Evolutionary conservation across 805 yeast species (phyloP).

Genomic region (Kodamaea kaohsiungensis): DNA sequence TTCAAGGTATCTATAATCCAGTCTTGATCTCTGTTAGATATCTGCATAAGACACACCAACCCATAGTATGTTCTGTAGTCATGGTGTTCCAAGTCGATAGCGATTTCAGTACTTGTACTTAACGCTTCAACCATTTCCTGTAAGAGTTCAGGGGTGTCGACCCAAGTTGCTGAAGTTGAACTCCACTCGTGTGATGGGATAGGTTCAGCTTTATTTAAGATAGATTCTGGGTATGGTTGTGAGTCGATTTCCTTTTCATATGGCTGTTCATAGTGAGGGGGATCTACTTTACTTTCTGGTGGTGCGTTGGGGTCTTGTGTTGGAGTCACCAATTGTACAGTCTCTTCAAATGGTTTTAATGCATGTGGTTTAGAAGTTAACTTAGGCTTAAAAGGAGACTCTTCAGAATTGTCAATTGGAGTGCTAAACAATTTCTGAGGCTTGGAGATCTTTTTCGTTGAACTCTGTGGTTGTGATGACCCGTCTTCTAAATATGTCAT

Average conservation of each 20-base stretch:
- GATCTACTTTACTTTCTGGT: constrained; percentile 23
- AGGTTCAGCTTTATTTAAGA: constrained; percentile 44
- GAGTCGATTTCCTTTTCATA: constrained; percentile 71
- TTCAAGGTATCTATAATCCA: constrained; percentile 85
- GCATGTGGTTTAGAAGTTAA: constrained; percentile 74
- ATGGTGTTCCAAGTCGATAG: constrained; percentile 96
- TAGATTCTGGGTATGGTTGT: constrained; percentile 65
- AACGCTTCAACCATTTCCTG: constrained; percentile 56
- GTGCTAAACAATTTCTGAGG: constrained; percentile 67
- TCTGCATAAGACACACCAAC: constrained; percentile 89
- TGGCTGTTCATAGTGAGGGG: constrained; percentile 75
- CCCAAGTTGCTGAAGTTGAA: constrained; percentile 65
- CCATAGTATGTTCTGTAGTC: constrained; percentile 91
- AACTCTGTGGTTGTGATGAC: constrained; percentile 1
- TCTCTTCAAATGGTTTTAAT: constrained; percentile 52
- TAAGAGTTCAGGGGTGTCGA: constrained; percentile 58
- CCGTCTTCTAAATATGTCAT: constrained; percentile 55
- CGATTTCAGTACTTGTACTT: constrained; percentile 58
- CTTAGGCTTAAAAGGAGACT: constrained; percentile 75
- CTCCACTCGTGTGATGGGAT: constrained; percentile 65
- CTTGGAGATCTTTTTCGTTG: constrained; percentile 42
- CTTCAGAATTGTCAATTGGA: constrained; percentile 67
- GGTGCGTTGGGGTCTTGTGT: constrained; percentile 13
- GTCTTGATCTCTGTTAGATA: constrained; percentile 77
- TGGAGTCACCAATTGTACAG: constrained; percentile 33